A percentile compares a stretch with the other conserved stretches of the same genome.
Conservation (phyloP, 768 basidiomycete genomes). For the Panaeolus cyanescens region DNA sequence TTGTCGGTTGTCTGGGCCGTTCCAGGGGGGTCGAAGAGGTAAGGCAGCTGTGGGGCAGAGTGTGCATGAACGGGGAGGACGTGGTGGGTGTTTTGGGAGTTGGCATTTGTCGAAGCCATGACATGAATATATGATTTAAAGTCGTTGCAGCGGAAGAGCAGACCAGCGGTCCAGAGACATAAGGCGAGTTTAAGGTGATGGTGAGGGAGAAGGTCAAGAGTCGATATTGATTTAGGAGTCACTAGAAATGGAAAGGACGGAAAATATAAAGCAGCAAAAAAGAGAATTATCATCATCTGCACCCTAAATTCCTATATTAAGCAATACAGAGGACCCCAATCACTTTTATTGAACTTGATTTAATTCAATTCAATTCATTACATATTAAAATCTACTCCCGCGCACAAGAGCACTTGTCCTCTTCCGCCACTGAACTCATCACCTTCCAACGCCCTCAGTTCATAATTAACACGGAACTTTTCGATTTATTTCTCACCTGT, state of each 20-base stretch:
- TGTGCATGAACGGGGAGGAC: slow-evolving; percentile 1
- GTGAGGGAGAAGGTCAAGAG: too few relatives aligned
- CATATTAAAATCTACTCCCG: slow-evolving; percentile 22
- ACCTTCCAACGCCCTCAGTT: slow-evolving; percentile 32
- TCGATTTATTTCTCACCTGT: slow-evolving; percentile 42
- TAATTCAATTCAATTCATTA: too few relatives aligned
- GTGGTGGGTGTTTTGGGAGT: not conserved
- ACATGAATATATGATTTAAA: too few relatives aligned
- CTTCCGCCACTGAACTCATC: slow-evolving; percentile 47
- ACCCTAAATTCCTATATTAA: not conserved
- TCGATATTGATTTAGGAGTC: too few relatives aligned
- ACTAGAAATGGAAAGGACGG: too few relatives aligned
- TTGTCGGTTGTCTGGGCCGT: slow-evolving; percentile 51
- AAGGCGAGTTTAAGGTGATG: too few relatives aligned
- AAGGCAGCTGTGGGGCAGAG: slow-evolving; percentile 17
- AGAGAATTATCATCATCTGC: slow-evolving; percentile 6
- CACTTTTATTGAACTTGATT: slow-evolving; percentile 17
- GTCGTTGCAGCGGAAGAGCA: too few relatives aligned
- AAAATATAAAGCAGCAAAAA: slow-evolving; percentile 16
- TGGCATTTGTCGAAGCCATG: not conserved
- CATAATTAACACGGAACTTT: slow-evolving; percentile 3
- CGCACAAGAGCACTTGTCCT: slow-evolving; percentile 45
- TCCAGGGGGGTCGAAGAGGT: slow-evolving; percentile 39
- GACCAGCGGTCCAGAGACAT: too few relatives aligned
- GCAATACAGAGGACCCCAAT: slow-evolving; percentile 11